Conservation (phyloP, 2,329 filamentous ascomycete species). For the Ampelomyces quisqualis region DNA sequence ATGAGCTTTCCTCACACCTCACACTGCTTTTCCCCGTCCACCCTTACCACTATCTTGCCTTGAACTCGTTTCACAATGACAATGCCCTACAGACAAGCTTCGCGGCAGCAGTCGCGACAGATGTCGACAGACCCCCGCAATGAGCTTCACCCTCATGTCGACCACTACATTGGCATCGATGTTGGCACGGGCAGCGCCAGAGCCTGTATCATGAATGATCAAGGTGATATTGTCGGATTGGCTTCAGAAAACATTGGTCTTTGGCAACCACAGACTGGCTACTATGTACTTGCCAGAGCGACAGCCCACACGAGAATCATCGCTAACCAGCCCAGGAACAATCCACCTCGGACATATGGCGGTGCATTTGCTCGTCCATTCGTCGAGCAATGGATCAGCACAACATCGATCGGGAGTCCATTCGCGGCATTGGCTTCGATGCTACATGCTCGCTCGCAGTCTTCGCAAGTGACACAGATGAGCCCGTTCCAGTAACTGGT, state of each 20-base stretch:
- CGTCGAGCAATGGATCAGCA: constrained; percentile 80
- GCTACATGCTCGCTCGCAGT: constrained; percentile 97
- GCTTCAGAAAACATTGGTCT: constrained; percentile 56
- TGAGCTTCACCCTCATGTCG: constrained; percentile 57
- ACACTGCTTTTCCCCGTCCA: constrained; percentile 28
- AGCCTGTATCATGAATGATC: constrained; percentile 90
- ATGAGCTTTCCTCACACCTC: constrained; percentile 42
- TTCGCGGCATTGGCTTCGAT: constrained; percentile 94
- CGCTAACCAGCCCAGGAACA: constrained; percentile 66
- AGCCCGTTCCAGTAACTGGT: constrained; percentile 86
- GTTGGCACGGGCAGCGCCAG: constrained; percentile 94
- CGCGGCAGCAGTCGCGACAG: constrained; percentile 45
- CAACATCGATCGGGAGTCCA: constrained; percentile 69
- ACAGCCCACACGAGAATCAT: neutral
- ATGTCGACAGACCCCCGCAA: constrained; percentile 56
- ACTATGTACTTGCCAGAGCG: constrained; percentile 48
- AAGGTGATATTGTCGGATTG: constrained; percentile 76
- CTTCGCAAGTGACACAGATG: constrained; percentile 83
- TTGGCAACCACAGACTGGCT: constrained; percentile 57
- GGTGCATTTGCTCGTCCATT: constrained; percentile 86
- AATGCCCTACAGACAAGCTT: constrained; percentile 32
- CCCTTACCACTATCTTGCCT: constrained; percentile 1
- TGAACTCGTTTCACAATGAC: constrained; percentile 24
- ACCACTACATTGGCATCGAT: constrained; percentile 82
- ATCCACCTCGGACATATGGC: constrained; percentile 97